Percentiles rank a stretch among this genome's conserved stretches.
phyloP scores from a whole-genome alignment of 441 rosid species.

The Adansonia gregorii region DNA sequence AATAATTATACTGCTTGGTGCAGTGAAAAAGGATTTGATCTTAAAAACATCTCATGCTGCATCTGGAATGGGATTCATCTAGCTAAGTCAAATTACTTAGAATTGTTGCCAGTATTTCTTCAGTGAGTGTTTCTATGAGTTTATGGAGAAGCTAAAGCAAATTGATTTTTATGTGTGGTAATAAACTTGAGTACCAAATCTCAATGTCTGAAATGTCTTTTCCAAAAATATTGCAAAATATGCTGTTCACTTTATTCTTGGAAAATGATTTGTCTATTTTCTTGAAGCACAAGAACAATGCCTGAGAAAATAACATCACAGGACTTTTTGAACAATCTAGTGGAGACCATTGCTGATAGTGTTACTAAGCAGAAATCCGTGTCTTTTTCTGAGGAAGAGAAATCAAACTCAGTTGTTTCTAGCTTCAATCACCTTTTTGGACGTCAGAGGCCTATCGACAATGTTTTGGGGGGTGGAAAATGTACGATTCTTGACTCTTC shows the following conservation, averaged over 20 bases:
- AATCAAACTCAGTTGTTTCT: conserved; percentile 47
- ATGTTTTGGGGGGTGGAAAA: conserved; percentile 85
- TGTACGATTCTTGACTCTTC: conserved; percentile 41
- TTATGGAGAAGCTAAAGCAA: neutral
- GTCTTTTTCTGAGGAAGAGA: conserved; percentile 64
- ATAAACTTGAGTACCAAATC: neutral
- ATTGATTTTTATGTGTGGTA: neutral
- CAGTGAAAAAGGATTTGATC: neutral
- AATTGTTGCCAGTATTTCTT: neutral
- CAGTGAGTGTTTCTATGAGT: neutral
- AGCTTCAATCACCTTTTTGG: conserved; percentile 69
- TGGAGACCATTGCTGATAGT: conserved; percentile 62
- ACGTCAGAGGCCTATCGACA: conserved; percentile 74
- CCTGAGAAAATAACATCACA: conserved; percentile 71
- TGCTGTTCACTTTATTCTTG: neutral
- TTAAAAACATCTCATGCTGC: neutral
- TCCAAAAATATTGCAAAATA: neutral
- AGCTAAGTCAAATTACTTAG: neutral
- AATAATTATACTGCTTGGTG: neutral
- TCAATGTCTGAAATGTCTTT: neutral
- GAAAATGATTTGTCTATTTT: conserved; percentile 18
- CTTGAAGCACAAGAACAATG: conserved; percentile 55
- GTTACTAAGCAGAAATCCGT: conserved; percentile 64
- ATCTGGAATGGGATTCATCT: neutral
- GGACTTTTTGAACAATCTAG: conserved; percentile 52